Evolutionary conservation across 1,284 basidiomycete genomes (phyloP), one percentile per base, ranked within the genome.

Genomic region (Tetrapyrgos nigripes): DNA sequence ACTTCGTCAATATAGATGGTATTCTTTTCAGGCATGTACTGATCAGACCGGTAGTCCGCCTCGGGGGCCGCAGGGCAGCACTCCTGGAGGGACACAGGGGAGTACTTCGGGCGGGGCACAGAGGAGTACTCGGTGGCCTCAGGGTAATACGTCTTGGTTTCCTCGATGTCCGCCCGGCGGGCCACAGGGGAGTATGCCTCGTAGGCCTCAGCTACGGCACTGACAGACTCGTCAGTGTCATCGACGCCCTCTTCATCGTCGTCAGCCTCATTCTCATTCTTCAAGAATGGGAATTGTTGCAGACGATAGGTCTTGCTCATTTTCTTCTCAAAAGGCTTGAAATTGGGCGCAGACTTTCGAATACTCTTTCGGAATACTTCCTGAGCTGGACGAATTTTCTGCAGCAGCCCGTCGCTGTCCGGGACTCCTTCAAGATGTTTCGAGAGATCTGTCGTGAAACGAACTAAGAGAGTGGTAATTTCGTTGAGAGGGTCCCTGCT

Each of bases 1-100:
- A 90, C 86, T 26, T 89, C 80, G 49, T 89, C 81, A 2, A 89
- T 72, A 59, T 81, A 86, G 26, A 91, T 82, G 1, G 64, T 17
- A 27, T 35, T 11, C 28, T 13, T 27, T 24, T 44, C 47, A 6
- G 54, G 29, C 8, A 57, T 4, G 13, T n/a, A 37, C 11, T 47
- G 11, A 44, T 53, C 33, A 9, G 19, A 17, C 13, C 24, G 50
- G 27, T n/a, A n/a, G n/a, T n/a, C n/a, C n/a, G n/a, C n/a, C n/a
- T n/a, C n/a, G n/a, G n/a, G n/a, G n/a, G n/a, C n/a, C n/a, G n/a
- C n/a, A n/a, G n/a, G n/a, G n/a, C n/a, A n/a, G n/a, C n/a, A n/a
- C n/a, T n/a, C n/a, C n/a, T n/a, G n/a, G n/a, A n/a, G n/a, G n/a
- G n/a, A n/a, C n/a, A n/a, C n/a, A n/a, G n/a, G n/a, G n/a, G n/a